Evolutionary conservation across 805 yeast genomes (phyloP).

Genomic region (Candida adriatica): DNA sequence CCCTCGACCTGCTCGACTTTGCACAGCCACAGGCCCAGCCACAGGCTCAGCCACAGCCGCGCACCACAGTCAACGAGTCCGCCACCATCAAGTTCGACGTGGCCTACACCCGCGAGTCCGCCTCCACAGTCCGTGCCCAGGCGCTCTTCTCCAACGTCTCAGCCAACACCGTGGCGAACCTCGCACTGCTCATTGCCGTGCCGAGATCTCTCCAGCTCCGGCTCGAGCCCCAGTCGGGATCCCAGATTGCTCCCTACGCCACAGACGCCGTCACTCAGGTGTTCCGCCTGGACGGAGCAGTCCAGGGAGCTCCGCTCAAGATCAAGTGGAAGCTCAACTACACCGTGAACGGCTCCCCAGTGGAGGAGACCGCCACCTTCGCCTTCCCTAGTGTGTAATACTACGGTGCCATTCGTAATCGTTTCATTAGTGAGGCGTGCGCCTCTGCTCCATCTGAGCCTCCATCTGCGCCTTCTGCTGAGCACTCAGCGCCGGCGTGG

Average conservation of each 20-base stretch:
- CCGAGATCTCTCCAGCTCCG: slow-evolving; percentile 55
- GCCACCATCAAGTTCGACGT: slow-evolving; percentile 43
- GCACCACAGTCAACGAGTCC: slow-evolving; percentile 36
- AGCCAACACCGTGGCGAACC: slow-evolving; percentile 36
- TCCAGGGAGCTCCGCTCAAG: slow-evolving; percentile 40
- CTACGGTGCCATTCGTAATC: too few species aligned
- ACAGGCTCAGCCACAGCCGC: slow-evolving; percentile 5
- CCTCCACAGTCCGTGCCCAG: slow-evolving; percentile 35
- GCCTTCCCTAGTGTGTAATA: slow-evolving; percentile 24
- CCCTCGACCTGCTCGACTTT: slow-evolving; percentile 20
- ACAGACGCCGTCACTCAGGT: slow-evolving; percentile 48
- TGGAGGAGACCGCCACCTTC: slow-evolving; percentile 54
- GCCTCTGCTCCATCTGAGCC: too few species aligned
- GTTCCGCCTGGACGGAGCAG: slow-evolving; percentile 31
- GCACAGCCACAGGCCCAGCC: slow-evolving; percentile 6
- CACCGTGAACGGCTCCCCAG: slow-evolving; percentile 36
- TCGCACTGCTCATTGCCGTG: slow-evolving; percentile 63
- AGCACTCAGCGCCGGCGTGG: too few species aligned
- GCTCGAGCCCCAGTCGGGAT: slow-evolving; percentile 57
- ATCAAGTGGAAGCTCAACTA: slow-evolving; percentile 72
- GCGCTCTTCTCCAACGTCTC: slow-evolving; percentile 47
- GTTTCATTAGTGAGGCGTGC: too few species aligned
- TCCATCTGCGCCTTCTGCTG: too few species aligned
- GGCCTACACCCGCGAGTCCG: slow-evolving; percentile 30
- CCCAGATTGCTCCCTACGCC: slow-evolving; percentile 40